A percentile compares a stretch with the other conserved stretches of the same genome.
These are phyloP conservation scores for Bipolaris oryzae DNA, from an alignment of 2,329 filamentous ascomycete genomes.

Conservation along the genomic window DNA sequence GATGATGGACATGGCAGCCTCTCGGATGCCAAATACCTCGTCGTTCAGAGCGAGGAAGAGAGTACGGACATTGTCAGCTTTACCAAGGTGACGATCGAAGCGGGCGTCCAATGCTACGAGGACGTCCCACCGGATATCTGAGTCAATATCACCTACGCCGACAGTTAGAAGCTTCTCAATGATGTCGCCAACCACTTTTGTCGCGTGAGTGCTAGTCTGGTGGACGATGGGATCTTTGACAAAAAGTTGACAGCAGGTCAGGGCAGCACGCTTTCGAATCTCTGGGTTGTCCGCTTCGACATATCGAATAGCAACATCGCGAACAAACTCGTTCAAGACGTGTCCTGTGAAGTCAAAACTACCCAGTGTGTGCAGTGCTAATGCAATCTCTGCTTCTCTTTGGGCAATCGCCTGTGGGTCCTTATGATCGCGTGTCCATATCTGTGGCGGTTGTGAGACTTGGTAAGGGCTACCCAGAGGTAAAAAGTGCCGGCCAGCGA, in stretches of 20 bases:
- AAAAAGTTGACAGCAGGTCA: conserved; percentile 98
- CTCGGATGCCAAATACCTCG: conserved; percentile 87
- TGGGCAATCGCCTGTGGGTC: conserved; percentile 81
- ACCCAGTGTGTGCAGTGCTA: conserved; percentile 93
- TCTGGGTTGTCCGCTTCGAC: conserved; percentile 95
- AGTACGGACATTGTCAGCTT: conserved; percentile 95
- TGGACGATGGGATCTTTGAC: conserved; percentile 97
- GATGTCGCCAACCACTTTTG: conserved; percentile 96
- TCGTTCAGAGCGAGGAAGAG: conserved; percentile 96
- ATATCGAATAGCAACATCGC: conserved; percentile 96
- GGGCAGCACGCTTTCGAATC: conserved; percentile 88
- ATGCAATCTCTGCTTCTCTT: conserved; percentile 83
- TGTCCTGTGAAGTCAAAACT: conserved; percentile 93
- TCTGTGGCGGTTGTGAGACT: conserved; percentile 77
- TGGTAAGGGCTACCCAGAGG: conserved; percentile 90
- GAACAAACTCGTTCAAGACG: conserved; percentile 96
- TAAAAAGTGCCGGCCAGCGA: conserved; percentile 90
- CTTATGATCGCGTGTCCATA: conserved; percentile 85
- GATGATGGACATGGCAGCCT: conserved; percentile 95
- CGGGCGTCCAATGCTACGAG: conserved; percentile 87
- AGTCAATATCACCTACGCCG: conserved; percentile 86
- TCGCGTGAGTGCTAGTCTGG: conserved; percentile 94
- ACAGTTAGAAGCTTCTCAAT: conserved; percentile 96
- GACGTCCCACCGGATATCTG: conserved; percentile 87
- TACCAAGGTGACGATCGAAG: conserved; percentile 95